A percentile compares a stretch with the other conserved stretches of the same genome.
phyloP scores from a whole-genome alignment of 306 rosid genomes.

The Sicyos edulis region DNA sequence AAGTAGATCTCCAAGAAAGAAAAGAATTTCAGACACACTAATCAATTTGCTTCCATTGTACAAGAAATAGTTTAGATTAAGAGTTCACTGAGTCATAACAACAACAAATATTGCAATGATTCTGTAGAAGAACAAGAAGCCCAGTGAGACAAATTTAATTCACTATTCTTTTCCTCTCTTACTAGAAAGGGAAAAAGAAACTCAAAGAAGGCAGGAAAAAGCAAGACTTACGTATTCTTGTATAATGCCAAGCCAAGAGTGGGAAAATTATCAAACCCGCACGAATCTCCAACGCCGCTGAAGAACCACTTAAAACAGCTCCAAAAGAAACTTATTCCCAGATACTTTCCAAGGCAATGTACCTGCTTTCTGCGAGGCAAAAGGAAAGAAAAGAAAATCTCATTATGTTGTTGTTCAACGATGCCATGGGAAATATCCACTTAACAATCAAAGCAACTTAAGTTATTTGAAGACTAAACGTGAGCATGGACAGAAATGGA shows the following conservation, averaged over 20 bases:
- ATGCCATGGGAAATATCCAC: slow-evolving; percentile 3
- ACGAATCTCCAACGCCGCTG: slow-evolving; percentile 67
- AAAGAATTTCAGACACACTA: not conserved
- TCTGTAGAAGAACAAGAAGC: not conserved
- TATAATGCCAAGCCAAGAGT: slow-evolving; percentile 72
- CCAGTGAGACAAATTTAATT: not conserved
- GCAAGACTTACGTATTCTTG: slow-evolving; percentile 62
- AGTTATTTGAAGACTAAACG: not conserved
- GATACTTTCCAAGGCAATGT: slow-evolving; percentile 53
- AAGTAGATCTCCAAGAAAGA: not conserved
- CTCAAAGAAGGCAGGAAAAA: not conserved
- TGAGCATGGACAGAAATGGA: not conserved
- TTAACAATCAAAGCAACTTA: not conserved
- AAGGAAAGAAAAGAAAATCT: slow-evolving; percentile 11
- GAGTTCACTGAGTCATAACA: not conserved
- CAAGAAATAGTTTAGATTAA: not conserved
- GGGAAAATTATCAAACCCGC: slow-evolving; percentile 73
- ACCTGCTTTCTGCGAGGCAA: slow-evolving; percentile 66
- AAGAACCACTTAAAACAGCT: slow-evolving; percentile 74
- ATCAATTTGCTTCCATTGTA: not conserved
- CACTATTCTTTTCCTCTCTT: not conserved
- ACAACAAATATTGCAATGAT: not conserved
- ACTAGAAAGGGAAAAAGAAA: not conserved
- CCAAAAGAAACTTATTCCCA: slow-evolving; percentile 57
- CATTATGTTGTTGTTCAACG: too few relatives aligned